phyloP scores from a whole-genome alignment of 345 rosid genomes.

The Physaria fendleri region DNA sequence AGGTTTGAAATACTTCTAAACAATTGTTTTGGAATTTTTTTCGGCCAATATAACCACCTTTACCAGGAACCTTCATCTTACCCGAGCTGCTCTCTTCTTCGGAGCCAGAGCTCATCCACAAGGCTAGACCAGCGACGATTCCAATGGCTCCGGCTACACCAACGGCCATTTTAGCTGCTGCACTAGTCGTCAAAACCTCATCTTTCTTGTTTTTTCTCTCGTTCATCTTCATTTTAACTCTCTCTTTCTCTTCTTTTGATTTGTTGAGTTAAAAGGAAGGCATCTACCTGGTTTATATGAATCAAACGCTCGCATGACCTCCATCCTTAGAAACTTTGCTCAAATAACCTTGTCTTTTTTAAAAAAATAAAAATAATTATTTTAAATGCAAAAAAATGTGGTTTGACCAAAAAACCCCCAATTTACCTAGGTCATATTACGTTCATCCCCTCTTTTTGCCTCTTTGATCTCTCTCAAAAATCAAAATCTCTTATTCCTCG shows the following conservation, averaged over 20 bases:
- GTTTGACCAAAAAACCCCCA: no score
- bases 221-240: neutral
- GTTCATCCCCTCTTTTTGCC: no score
- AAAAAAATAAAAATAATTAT: no score
- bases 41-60: neutral
- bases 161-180: neutral
- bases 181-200: neutral
- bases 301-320: no score
- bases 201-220: neutral
- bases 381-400: no score
- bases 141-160: constrained; percentile 15
- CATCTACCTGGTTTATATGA: neutral
- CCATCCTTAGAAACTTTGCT: no score
- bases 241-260: neutral
- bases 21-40: neutral
- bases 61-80: constrained; percentile 23
- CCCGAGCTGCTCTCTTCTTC: neutral
- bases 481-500: no score
- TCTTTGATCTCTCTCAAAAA: no score
- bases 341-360: no score
- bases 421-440: no score
- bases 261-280: neutral
- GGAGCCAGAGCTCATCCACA: neutral
- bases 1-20: no score
- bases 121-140: neutral